Percentiles rank a stretch among this genome's conserved stretches.
Conservation (phyloP, 1,284 basidiomycete genomes). For the Ceratobasidium sp. region DNA sequence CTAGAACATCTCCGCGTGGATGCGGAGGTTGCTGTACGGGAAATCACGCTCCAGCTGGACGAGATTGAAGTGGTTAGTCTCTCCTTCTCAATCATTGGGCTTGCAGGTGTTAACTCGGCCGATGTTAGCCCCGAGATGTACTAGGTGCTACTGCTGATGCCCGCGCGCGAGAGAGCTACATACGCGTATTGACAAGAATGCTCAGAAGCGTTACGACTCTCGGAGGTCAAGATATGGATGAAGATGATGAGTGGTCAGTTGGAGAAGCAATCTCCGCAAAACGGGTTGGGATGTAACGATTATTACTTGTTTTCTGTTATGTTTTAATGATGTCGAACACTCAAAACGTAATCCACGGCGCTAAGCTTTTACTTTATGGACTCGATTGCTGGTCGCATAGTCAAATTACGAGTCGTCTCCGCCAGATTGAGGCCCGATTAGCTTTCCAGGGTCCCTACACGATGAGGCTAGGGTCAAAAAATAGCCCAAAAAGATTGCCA, state of each 20-base stretch:
- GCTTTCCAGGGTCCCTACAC: no score
- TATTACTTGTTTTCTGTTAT: not conserved
- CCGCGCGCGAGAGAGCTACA: conserved; percentile 26
- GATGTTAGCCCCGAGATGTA: conserved; percentile 16
- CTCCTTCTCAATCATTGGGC: no score
- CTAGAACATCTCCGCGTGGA: conserved; percentile 46
- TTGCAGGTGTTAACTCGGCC: not conserved
- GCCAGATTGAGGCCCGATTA: no score
- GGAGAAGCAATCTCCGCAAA: not conserved
- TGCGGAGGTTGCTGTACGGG: conserved; percentile 46
- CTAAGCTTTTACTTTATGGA: not conserved
- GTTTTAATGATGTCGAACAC: not conserved
- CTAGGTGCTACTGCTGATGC: conserved; percentile 33
- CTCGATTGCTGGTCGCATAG: no score
- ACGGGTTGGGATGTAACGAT: not conserved
- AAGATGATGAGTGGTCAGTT: not conserved
- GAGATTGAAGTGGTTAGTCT: conserved; percentile 50
- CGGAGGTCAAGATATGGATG: conserved; percentile 12
- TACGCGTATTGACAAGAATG: conserved; percentile 32
- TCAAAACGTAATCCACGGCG: not conserved
- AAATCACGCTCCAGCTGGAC: conserved; percentile 48
- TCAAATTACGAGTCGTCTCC: no score
- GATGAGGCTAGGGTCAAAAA: no score
- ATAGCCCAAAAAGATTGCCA: conserved; percentile 8
- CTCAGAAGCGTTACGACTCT: conserved; percentile 14